Conservation (phyloP, 2,329 filamentous ascomycete species). For the Blumeria hordei region DNA sequence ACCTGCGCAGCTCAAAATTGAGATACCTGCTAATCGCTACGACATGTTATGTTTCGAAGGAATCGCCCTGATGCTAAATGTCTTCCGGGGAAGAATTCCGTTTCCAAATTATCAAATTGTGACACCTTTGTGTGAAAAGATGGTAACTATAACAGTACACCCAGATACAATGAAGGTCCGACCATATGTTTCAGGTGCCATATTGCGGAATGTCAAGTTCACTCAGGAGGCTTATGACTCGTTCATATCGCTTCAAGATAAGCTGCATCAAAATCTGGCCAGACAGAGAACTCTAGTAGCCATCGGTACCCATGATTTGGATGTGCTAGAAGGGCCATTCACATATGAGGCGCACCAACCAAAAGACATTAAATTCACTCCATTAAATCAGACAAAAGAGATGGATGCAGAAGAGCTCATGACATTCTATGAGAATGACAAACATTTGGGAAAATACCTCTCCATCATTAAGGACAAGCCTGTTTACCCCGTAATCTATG, state of each 20-base stretch:
- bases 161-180: constrained; percentile 55
- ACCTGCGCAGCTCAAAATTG: constrained; percentile 85
- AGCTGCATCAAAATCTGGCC: constrained; percentile 88
- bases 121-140: constrained; percentile 44
- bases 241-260: constrained; percentile 95
- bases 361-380: constrained; percentile 75
- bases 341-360: constrained; percentile 82
- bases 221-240: constrained; percentile 79
- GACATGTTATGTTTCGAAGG: constrained; percentile 96
- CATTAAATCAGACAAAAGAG: constrained; percentile 73
- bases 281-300: constrained; percentile 84
- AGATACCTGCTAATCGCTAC: constrained; percentile 86
- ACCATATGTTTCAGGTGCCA: constrained; percentile 70
- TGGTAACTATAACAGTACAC: constrained; percentile 60
- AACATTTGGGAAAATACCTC: constrained; percentile 69
- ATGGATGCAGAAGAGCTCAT: constrained; percentile 80
- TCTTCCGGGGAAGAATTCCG: constrained; percentile 57
- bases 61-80: constrained; percentile 83
- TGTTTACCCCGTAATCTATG: constrained; percentile 88
- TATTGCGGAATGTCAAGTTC: constrained; percentile 79
- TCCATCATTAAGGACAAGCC: constrained; percentile 87
- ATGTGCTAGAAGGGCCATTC: constrained; percentile 84
- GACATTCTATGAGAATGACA: constrained; percentile 87
- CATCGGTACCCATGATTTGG: constrained; percentile 89
- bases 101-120: constrained; percentile 62